Evolutionary conservation across 108 stramenopile species (phyloP).

Genomic region (Ochromonas danica): DNA sequence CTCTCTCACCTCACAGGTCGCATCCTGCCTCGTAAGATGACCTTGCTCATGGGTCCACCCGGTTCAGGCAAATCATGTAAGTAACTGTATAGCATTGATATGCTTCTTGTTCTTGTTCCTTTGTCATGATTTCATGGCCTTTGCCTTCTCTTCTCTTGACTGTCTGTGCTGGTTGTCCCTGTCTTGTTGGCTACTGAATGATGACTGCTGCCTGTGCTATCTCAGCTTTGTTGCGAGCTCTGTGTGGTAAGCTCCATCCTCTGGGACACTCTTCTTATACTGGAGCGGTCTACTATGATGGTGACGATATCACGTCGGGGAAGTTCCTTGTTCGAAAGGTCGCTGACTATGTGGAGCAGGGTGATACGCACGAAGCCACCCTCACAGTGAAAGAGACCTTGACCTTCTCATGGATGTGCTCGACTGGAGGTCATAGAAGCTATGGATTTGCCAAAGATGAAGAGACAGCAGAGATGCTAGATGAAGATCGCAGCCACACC

Average conservation of each 20-base stretch:
- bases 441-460: background rate
- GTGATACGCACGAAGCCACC: too few species aligned
- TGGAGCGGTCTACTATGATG: constrained; percentile 46
- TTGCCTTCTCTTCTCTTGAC: too few species aligned
- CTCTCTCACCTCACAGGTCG: too few species aligned
- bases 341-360: constrained; percentile 25
- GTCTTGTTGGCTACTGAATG: too few species aligned
- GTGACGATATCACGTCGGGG: constrained; percentile 19
- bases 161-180: constrained; percentile 71
- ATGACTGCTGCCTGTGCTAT: constrained; percentile 24
- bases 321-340: constrained; percentile 48
- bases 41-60: too few species aligned
- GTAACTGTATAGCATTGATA: too few species aligned
- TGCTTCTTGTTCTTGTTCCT: too few species aligned
- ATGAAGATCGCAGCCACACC: constrained; percentile 29
- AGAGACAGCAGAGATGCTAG: background rate
- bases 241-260: constrained; percentile 37
- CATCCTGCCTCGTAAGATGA: constrained; percentile 70
- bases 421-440: constrained; percentile 44
- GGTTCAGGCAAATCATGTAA: too few species aligned
- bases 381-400: constrained; percentile 73
- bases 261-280: constrained; percentile 25
- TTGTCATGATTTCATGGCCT: too few species aligned
- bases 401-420: constrained; percentile 68
- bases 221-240: constrained; percentile 35